phyloP scores from a whole-genome alignment of 768 basidiomycete genomes.

The Mycena galericulata region DNA sequence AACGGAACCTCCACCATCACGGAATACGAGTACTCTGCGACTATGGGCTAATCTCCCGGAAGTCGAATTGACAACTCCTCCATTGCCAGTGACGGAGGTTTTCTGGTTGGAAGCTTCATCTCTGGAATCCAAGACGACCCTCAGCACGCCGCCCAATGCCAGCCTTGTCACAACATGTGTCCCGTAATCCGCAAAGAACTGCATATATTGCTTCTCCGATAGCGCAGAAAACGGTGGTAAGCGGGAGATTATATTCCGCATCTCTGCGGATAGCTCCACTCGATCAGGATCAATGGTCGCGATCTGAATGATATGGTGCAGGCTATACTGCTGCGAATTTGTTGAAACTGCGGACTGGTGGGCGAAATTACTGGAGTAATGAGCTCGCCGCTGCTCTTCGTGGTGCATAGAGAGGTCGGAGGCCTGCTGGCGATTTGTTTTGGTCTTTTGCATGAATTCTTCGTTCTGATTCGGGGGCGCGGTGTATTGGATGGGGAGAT shows the following conservation, averaged over 20 bases:
- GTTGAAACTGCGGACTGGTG: background rate
- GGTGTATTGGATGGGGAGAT: background rate
- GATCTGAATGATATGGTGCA: background rate
- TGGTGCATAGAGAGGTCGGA: background rate
- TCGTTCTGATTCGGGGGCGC: background rate
- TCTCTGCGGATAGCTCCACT: background rate
- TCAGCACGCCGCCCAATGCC: background rate
- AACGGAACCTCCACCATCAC: conserved; percentile 2
- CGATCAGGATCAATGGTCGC: background rate
- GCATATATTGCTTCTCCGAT: background rate
- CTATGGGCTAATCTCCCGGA: too few species aligned
- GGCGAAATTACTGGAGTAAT: background rate
- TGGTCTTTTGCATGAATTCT: conserved; percentile 10
- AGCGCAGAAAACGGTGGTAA: background rate
- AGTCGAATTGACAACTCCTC: background rate
- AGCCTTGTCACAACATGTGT: conserved; percentile 1
- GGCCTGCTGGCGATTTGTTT: background rate
- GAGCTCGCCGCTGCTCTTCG: background rate
- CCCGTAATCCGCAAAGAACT: conserved; percentile 1
- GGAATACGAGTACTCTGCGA: background rate
- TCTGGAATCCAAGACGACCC: background rate
- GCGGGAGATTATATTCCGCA: background rate
- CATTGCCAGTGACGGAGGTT: background rate
- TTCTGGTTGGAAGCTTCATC: conserved; percentile 1
- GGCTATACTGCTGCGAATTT: background rate